phyloP scores from a whole-genome alignment of 352 stramenopile species.

The Globisporangium okanoganense region DNA sequence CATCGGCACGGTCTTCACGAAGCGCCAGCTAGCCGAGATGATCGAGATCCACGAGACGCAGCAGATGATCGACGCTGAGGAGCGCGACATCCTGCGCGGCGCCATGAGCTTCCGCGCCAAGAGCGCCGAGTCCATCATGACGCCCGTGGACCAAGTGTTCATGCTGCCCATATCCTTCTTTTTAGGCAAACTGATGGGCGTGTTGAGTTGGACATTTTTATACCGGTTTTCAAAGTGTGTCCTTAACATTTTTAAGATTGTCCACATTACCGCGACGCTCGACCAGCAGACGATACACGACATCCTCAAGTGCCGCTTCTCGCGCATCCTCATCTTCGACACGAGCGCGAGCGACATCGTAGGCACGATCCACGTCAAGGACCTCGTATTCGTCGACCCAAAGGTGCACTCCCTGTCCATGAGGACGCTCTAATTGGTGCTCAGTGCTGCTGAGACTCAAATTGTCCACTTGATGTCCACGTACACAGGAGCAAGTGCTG shows the following conservation, averaged over 20 bases:
- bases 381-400: constrained; percentile 98
- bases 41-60: constrained; percentile 96
- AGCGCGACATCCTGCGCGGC: constrained; percentile 92
- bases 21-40: constrained; percentile 92
- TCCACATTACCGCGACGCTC: constrained; percentile 31
- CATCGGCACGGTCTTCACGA: constrained; percentile 95
- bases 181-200: background rate
- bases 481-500: constrained; percentile 47
- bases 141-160: constrained; percentile 91
- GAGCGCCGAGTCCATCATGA: constrained; percentile 93
- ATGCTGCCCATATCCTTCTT: constrained; percentile 85
- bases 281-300: constrained; percentile 86
- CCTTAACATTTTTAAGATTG: background rate
- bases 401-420: constrained; percentile 86
- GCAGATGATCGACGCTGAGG: constrained; percentile 92
- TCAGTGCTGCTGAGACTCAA: constrained; percentile 6
- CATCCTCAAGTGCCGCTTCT: constrained; percentile 96
- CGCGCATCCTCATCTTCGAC: constrained; percentile 91
- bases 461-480: background rate
- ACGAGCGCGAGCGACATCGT: constrained; percentile 90
- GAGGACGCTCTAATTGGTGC: constrained; percentile 57
- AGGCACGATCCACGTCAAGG: constrained; percentile 97
- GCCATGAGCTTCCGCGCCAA: constrained; percentile 94
- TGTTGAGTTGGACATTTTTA: background rate
- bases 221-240: background rate